Conservation (phyloP, 495 filamentous ascomycete genomes). For the Astrothelium subdiscretum region DNA sequence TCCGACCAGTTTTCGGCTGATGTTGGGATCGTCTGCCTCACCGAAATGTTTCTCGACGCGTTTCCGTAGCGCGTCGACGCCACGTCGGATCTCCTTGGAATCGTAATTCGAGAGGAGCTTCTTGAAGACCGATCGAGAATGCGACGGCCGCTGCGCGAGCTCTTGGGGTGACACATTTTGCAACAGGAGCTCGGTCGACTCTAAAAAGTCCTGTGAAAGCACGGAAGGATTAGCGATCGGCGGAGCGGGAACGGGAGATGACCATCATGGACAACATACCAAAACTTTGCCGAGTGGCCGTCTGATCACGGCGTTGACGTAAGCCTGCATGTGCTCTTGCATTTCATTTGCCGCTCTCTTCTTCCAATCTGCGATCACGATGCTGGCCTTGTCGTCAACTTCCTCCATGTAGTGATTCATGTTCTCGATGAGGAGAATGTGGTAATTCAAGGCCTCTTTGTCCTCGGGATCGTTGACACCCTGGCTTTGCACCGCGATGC, state of each 20-base stretch:
- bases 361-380: slow-evolving; percentile 70
- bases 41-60: slow-evolving; percentile 95
- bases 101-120: slow-evolving; percentile 74
- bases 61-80: slow-evolving; percentile 75
- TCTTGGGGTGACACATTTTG: slow-evolving; percentile 30
- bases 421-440: slow-evolving; percentile 94
- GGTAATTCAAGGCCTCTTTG: slow-evolving; percentile 90
- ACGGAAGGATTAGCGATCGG: not conserved
- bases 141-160: slow-evolving; percentile 62
- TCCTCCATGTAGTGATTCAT: slow-evolving; percentile 97
- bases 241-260: not conserved
- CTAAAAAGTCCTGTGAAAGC: slow-evolving; percentile 64
- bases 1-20: slow-evolving; percentile 57
- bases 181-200: slow-evolving; percentile 66
- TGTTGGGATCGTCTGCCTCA: slow-evolving; percentile 62
- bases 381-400: slow-evolving; percentile 60
- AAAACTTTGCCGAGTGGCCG: slow-evolving; percentile 73
- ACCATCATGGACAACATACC: slow-evolving; percentile 13
- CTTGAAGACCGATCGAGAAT: slow-evolving; percentile 69
- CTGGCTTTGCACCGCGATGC: slow-evolving; percentile 19
- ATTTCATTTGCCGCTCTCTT: slow-evolving; percentile 65
- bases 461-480: slow-evolving; percentile 60
- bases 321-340: slow-evolving; percentile 76
- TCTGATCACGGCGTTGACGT: slow-evolving; percentile 76
- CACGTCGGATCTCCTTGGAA: slow-evolving; percentile 66